These are phyloP conservation scores for Linderina pennispora DNA, from an alignment of 192 early-diverging fungal species.

Conservation along the genomic window DNA sequence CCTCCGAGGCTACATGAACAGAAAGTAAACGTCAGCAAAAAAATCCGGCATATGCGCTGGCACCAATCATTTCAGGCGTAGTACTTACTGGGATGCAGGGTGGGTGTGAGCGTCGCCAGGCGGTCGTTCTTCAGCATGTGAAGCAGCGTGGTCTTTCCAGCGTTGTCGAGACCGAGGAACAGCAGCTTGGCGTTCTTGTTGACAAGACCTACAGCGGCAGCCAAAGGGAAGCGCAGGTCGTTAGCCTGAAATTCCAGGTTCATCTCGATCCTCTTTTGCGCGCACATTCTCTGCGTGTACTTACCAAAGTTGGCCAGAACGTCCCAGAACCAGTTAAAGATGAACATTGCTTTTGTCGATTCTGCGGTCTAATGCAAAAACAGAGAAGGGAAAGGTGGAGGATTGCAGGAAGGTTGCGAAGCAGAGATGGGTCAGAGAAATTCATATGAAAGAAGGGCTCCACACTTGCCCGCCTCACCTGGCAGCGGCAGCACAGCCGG, in stretches of 20 bases:
- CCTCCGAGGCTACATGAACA: conserved; percentile 64
- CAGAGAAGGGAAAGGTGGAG: too few relatives aligned
- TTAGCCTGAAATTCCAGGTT: not conserved
- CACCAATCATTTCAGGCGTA: too few relatives aligned
- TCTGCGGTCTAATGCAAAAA: too few relatives aligned
- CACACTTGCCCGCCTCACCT: too few relatives aligned
- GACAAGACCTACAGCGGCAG: conserved; percentile 67
- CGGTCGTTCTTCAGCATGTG: conserved; percentile 99
- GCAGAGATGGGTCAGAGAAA: too few relatives aligned
- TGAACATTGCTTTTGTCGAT: conserved; percentile 70
- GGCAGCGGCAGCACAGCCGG: too few relatives aligned
- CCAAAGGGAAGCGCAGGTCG: not conserved
- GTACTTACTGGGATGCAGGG: conserved; percentile 91
- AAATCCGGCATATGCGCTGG: too few relatives aligned
- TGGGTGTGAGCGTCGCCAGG: conserved; percentile 88
- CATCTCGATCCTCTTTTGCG: not conserved
- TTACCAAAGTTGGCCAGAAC: conserved; percentile 86
- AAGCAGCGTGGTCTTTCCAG: conserved; percentile 96
- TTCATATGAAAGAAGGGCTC: too few relatives aligned
- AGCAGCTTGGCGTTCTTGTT: conserved; percentile 99
- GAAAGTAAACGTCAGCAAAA: conserved; percentile 2
- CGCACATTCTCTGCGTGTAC: conserved; percentile 9
- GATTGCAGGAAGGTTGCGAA: too few relatives aligned
- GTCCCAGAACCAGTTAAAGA: conserved; percentile 98
- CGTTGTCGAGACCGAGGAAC: conserved; percentile 97